Conservation (phyloP, 495 filamentous ascomycete genomes). For the Sabuloglossum arenarium region DNA sequence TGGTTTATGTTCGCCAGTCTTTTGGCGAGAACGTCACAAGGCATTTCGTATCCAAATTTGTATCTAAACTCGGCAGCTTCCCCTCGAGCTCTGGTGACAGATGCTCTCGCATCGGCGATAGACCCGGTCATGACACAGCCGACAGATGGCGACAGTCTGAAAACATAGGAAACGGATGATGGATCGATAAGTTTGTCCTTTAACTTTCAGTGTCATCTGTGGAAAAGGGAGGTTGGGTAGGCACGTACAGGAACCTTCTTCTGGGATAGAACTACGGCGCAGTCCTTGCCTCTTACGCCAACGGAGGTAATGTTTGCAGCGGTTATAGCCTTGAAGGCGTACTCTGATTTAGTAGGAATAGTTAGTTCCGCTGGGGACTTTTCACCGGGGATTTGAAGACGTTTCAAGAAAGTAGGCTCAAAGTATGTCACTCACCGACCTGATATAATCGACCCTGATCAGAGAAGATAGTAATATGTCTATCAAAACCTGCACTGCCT, state of each 20-base stretch:
- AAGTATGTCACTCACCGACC: constrained; percentile 58
- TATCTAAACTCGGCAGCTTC: constrained; percentile 96
- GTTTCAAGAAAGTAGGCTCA: neutral
- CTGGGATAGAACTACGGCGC: constrained; percentile 90
- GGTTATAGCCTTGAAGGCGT: constrained; percentile 99
- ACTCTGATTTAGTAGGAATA: constrained; percentile 36
- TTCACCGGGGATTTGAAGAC: neutral
- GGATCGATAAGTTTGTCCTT: constrained; percentile 99
- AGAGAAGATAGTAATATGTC: constrained; percentile 99
- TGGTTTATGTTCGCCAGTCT: constrained; percentile 96
- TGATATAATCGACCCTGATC: constrained; percentile 95
- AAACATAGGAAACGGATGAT: constrained; percentile 89
- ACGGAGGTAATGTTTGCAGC: constrained; percentile 97
- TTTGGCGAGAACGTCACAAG: constrained; percentile 89
- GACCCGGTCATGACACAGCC: constrained; percentile 98
- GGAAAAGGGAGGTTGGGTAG: neutral
- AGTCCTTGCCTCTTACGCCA: constrained; percentile 87
- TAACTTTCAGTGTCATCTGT: neutral
- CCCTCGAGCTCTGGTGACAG: constrained; percentile 72
- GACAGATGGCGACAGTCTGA: constrained; percentile 86
- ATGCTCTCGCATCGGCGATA: constrained; percentile 89
- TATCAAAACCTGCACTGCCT: constrained; percentile 93
- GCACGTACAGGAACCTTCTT: constrained; percentile 93
- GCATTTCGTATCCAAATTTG: constrained; percentile 99
- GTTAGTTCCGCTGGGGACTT: neutral